Evolutionary conservation across 2,329 filamentous ascomycete species (phyloP), one percentile per base, ranked within the genome.

Genomic region (Zopfia rhizophila): DNA sequence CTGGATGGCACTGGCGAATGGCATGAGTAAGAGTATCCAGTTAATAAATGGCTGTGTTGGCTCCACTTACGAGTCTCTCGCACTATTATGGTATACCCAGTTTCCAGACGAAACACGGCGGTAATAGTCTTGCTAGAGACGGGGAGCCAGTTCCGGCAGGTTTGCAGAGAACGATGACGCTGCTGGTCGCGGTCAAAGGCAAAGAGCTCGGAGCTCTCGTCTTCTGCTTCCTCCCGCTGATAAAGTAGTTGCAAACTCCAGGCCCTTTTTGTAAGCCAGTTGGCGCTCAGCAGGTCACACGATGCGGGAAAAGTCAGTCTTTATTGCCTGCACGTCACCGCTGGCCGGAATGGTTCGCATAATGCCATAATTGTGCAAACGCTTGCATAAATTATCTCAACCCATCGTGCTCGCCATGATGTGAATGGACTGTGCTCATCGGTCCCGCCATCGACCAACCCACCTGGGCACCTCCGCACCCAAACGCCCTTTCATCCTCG

Each of bases 41-140:
- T 62, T 56, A 53, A 41, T 41, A 29, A 29, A 46, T 45, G 33
- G 45, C 48, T 69, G 66, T 55, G 68, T 43, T 71, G 68, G 66
- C 68, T 65, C 65, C 62, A 66, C 56, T 60, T 25, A 57, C 52
- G 38, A 50, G 47, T 48, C 60, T 55, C 55, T 56, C 44, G 51
- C 47, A 41, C 48, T 37, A 38, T n/a, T n/a, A n/a, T n/a, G n/a
- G n/a, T n/a, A n/a, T 53, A 43, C 40, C 45, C 46, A 45, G 53
- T 38, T 48, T 49, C 54, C 40, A 54, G 59, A 57, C 51, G 55
- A 58, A 57, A 56, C 55, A 32, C 35, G 28, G 39, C 35, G 47
- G 55, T 56, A 48, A 50, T 57, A 44, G 50, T 47, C 32, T 30
- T 42, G 38, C 11, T 24, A 43, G 47, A 36, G 51, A 48, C 29